These are phyloP conservation scores for Corynespora cassiicola DNA, from an alignment of 2,329 filamentous ascomycete species.

Conservation along the genomic window DNA sequence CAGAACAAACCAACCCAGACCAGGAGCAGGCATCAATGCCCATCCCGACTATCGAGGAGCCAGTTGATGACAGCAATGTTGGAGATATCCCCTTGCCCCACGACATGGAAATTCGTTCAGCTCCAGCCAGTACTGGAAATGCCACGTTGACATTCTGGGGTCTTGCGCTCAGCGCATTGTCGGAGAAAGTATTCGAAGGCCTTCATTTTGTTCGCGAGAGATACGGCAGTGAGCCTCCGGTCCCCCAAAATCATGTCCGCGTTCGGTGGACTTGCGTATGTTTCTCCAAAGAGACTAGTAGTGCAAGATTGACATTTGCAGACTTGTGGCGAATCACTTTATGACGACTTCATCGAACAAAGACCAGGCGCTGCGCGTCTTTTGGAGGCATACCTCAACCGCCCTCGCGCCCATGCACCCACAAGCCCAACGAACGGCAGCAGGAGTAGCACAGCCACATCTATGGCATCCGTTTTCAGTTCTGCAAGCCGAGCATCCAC, in stretches of 20 bases:
- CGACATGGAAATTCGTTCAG: slow-evolving; percentile 25
- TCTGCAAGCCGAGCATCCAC: slow-evolving; percentile 32
- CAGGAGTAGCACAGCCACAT: slow-evolving; percentile 30
- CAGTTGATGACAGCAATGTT: slow-evolving; percentile 11
- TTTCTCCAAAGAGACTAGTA: slow-evolving; percentile 2
- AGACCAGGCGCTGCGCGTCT: slow-evolving; percentile 45
- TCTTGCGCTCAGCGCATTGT: slow-evolving; percentile 27
- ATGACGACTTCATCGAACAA: slow-evolving; percentile 48
- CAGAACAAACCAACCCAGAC: slow-evolving; percentile 1
- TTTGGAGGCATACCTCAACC: slow-evolving; percentile 47
- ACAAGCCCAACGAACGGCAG: slow-evolving; percentile 24
- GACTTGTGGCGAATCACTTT: slow-evolving; percentile 40
- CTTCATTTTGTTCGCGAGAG: slow-evolving; percentile 22
- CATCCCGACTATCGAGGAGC: slow-evolving; percentile 22
- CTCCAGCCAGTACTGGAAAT: slow-evolving; percentile 12
- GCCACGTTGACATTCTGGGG: slow-evolving; percentile 24
- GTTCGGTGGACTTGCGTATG: slow-evolving; percentile 46
- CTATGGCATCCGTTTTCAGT: slow-evolving; percentile 35
- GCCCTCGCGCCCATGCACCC: slow-evolving; percentile 33
- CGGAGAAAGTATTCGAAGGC: slow-evolving; percentile 24
- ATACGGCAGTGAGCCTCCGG: slow-evolving; percentile 39
- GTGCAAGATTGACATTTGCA: slow-evolving; percentile 14
- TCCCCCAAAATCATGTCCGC: slow-evolving; percentile 36
- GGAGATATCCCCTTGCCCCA: slow-evolving; percentile 30
- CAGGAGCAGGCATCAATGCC: not conserved